Evolutionary conservation across 768 basidiomycete species (phyloP), one percentile per base, ranked within the genome.

Genomic region (Flagelloscypha sp.): DNA sequence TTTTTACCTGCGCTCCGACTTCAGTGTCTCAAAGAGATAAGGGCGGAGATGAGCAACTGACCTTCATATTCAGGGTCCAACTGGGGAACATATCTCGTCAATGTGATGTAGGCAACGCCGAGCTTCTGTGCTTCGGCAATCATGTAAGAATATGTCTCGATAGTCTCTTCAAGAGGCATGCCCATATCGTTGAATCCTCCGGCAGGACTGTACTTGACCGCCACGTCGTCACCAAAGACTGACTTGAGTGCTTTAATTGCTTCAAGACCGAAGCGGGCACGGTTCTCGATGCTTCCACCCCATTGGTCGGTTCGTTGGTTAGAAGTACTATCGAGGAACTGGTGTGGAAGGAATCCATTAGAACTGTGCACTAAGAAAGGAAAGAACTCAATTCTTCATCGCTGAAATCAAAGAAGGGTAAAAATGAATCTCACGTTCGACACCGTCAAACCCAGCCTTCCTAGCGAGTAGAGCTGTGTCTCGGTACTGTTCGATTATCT

Each of bases 371-470:
- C 50, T 54, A 30, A 15, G n/a, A 29, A 10, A 7, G 12, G 17
- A 23, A 16, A 19, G 35, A 29, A 35, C 27, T 32, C 10, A 7
- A 16, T n/a, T n/a, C 25, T 27, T 27, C n/a, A n/a, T n/a, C 23
- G n/a, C n/a, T 7, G 12, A 21, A 15, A 27, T 7, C n/a, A n/a
- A 4, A n/a, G 17, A 10, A 27, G 8, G 5, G 3, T 13, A 28
- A n/a, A n/a, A n/a, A n/a, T n/a, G n/a, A n/a, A n/a, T 66, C 42
- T 33, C 30, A 56, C 54, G 33, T 49, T 75, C 71, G 7, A 71
- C 55, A 16, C 72, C 73, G 38, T 74, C 73, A 36, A 74, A 74
- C 4, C 70, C 74, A 24, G 73, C 68, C 24, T 21, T 42, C 35
- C 49, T 56, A 12, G 57, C 62, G 30, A 49, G 56, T 33, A 43